Base-by-base conservation (phyloP, 257 asterid species). In the Nyctanthes arbortristis region DNA sequence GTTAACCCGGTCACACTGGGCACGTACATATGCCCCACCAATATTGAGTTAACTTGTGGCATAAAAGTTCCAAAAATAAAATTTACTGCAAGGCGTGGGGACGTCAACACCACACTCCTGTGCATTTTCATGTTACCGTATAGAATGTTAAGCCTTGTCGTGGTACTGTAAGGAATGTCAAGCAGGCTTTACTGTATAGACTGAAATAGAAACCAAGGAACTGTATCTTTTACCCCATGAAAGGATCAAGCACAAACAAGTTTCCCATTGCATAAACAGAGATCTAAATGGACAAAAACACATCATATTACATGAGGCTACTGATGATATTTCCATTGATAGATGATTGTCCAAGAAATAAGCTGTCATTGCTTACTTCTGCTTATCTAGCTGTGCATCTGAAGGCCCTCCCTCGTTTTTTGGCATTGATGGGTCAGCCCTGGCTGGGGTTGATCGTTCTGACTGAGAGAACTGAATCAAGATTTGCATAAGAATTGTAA, bases 391-490 rank as follows among this genome's bases (percentile, higher is more conserved):
- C 76, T 63, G 66, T 25, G 58, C 65, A 2, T 27, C 74, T 29
- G 76, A 43, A 67, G 84, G 30, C 67, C 77, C 80, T 39, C 65
- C 81, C 47, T 47, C 78, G 3, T 40, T 78, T 13, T 72, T 76
- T 4, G 76, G 69, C 83, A 67, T 88, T 57, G 81, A 70, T 5
- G 91, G 93, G n/a, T 87, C 78, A 22, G 80, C 83, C 75, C 84
- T 83, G 66, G 91, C 92, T 14, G 96, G 92, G 27, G 85, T 80
- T n/a, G 99, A 89, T 55, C 77, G 82, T 70, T 91, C 99, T 1
- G 96, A 77, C 78, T 91, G 94, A 47, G 97, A 91, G 77, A 88
- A 93, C 55, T 84, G 92, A 37, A 93, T 91, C 96, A 91, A 75
- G 74, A 91, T 66, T 67, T 93, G 99, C 99, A 93, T 91, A n/a